A percentile compares a stretch with the other conserved stretches of the same genome.
These are phyloP conservation scores for Tetraselmis chui DNA, from an alignment of 139 green algal genomes.

Conservation along the genomic window DNA sequence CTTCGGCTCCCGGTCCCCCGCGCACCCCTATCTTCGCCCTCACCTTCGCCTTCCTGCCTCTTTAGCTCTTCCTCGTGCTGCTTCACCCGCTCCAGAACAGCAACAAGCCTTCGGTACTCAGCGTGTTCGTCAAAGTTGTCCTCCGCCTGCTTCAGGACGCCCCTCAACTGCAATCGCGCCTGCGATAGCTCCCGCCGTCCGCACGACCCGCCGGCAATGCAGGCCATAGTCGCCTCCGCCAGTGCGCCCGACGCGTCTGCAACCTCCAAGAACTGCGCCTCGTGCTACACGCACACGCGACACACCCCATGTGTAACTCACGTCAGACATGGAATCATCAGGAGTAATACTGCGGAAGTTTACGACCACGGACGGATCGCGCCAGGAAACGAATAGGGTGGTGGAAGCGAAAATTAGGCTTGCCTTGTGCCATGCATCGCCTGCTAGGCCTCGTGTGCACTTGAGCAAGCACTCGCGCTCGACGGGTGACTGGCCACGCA, in stretches of 20 bases:
- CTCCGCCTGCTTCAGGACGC: slow-evolving; percentile 46
- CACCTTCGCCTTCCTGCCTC: neutral
- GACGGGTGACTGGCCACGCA: neutral
- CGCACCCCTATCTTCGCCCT: neutral
- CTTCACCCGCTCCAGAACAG: slow-evolving; percentile 4
- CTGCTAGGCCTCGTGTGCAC: neutral
- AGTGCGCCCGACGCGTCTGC: slow-evolving; percentile 41
- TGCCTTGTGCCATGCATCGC: neutral
- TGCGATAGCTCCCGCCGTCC: slow-evolving; percentile 43
- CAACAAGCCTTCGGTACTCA: neutral
- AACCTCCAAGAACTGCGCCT: slow-evolving; percentile 37
- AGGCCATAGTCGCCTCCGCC: slow-evolving; percentile 23
- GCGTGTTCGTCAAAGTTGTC: slow-evolving; percentile 1
- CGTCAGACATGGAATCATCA: too few species aligned
- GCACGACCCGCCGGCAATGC: neutral
- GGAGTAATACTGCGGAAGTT: too few species aligned
- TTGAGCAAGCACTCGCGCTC: neutral
- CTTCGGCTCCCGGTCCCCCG: neutral
- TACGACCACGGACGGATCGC: too few species aligned
- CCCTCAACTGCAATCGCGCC: slow-evolving; percentile 62
- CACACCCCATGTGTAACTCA: too few species aligned
- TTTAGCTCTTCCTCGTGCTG: slow-evolving; percentile 1
- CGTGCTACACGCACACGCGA: slow-evolving; percentile 37
- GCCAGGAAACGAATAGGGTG: too few species aligned
- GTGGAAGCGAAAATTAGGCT: too few species aligned